phyloP scores from a whole-genome alignment of 2,329 filamentous ascomycete genomes.

The Apiospora arundinis region DNA sequence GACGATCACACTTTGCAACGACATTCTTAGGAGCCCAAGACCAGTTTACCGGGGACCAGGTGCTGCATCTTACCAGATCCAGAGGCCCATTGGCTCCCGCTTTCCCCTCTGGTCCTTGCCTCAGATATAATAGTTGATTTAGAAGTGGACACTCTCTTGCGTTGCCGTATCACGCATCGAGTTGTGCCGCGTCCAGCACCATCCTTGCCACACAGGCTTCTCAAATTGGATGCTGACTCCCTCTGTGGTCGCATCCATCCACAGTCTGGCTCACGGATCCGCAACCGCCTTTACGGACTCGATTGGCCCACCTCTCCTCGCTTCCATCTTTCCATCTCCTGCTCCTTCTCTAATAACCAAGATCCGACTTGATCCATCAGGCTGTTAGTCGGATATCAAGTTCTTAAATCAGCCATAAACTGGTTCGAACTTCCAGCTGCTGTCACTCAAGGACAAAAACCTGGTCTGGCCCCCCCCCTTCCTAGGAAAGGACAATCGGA shows the following conservation, averaged over 20 bases:
- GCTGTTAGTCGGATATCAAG: conserved; percentile 17
- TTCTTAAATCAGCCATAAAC: conserved; percentile 9
- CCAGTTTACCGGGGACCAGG: conserved; percentile 30
- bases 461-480: not conserved
- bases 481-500: not conserved
- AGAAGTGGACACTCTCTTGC: conserved; percentile 34
- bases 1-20: conserved; percentile 10
- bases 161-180: conserved; percentile 33
- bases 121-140: conserved; percentile 31
- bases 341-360: conserved; percentile 18
- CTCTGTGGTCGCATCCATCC: conserved; percentile 31
- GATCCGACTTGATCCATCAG: conserved; percentile 4
- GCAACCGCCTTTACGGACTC: conserved; percentile 32
- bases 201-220: conserved; percentile 32
- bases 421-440: not conserved
- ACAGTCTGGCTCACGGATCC: conserved; percentile 34
- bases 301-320: conserved; percentile 36
- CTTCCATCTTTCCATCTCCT: conserved; percentile 34
- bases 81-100: conserved; percentile 31
- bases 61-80: conserved; percentile 31
- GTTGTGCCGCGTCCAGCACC: conserved; percentile 31
- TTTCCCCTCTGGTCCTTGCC: conserved; percentile 30
- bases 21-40: conserved; percentile 17
- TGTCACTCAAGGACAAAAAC: conserved; percentile 6
- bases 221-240: conserved; percentile 35